Evolutionary conservation across 108 stramenopile genomes (phyloP), one percentile per base, ranked within the genome.

Genomic region (Nannochloropsis gaditana): DNA sequence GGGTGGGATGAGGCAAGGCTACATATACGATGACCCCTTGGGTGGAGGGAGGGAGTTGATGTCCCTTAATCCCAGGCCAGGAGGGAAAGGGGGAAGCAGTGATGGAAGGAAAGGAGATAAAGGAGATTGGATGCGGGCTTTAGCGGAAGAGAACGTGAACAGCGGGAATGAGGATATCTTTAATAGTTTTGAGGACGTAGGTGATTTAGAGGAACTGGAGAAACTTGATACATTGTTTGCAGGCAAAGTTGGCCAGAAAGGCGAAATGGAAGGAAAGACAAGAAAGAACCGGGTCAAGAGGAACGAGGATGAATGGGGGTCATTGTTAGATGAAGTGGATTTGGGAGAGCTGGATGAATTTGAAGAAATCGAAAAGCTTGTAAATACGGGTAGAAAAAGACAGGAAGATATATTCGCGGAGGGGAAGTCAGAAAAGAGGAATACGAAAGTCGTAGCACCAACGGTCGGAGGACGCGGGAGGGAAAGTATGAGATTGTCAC

Each of bases 171-270:
- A 73, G 59, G 59, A 73, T n/a, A 4, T 73, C 0, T 73, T 73
- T n/a, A 2, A n/a, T 73, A n/a, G 59, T 15, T 73, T 73, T 15
- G 59, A 73, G 59, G 6, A 73, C 59, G 15, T 73, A n/a, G 59
- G 59, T n/a, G 59, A 3, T 73, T 73, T 73, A 2, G 59, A 73
- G 59, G 59, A 3, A 15, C n/a, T 73, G 2, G 59, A 3, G 2
- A 73, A 73, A n/a, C 59, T 73, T 73, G 59, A 73, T n/a, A 73
- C 15, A n/a, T 73, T 73, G 59, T 73, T 73, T 73, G 59, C 59
- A n/a, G 59, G 59, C 19, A 3, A n/a, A 3, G 59, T 2, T 15
- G 2, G 59, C 0, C 2, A 73, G 2, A 73, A 73, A n/a, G 59
- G 59, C 2, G 59, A n/a, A n/a, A 73, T 15, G 59, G 8, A 4